These are phyloP conservation scores for Straminergon stramineum DNA, from an alignment of 225 moss, liverwort and hornwort genomes.

Conservation along the genomic window DNA sequence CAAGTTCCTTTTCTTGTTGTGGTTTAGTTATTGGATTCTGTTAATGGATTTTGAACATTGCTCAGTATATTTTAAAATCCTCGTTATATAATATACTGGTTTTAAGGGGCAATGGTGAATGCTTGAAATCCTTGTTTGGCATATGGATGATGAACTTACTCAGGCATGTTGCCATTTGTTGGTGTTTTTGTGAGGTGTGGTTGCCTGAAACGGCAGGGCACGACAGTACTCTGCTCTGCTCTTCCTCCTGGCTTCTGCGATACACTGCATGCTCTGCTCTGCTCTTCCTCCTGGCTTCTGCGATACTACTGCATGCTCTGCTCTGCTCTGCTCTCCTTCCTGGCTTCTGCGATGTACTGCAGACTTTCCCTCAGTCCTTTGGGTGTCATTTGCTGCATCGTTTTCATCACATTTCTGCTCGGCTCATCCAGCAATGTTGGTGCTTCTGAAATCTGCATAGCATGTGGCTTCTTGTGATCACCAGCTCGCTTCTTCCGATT, in stretches of 20 bases:
- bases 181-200: conserved; percentile 99
- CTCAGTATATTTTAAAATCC: neutral
- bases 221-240: conserved; percentile 99
- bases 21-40: conserved; percentile 52
- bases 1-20: conserved; percentile 79
- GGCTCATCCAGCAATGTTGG: conserved; percentile 56
- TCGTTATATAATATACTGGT: neutral
- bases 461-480: conserved; percentile 53
- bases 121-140: conserved; percentile 22
- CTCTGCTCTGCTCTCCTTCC: conserved; percentile 72
- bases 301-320: conserved; percentile 60
- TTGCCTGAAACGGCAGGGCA: conserved; percentile 94
- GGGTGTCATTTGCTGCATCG: conserved; percentile 59
- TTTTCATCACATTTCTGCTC: conserved; percentile 56
- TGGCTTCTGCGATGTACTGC: conserved; percentile 68
- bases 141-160: conserved; percentile 67
- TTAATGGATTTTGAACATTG: conserved; percentile 45
- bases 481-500: conserved; percentile 31
- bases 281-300: conserved; percentile 80
- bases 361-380: conserved; percentile 40
- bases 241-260: conserved; percentile 71
- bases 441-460: conserved; percentile 57
- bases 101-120: neutral
- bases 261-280: conserved; percentile 36
- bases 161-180: conserved; percentile 97